Percentiles rank a stretch among this genome's conserved stretches.
phyloP scores from a whole-genome alignment of 1,284 basidiomycete genomes.

The Puccinia horiana region DNA sequence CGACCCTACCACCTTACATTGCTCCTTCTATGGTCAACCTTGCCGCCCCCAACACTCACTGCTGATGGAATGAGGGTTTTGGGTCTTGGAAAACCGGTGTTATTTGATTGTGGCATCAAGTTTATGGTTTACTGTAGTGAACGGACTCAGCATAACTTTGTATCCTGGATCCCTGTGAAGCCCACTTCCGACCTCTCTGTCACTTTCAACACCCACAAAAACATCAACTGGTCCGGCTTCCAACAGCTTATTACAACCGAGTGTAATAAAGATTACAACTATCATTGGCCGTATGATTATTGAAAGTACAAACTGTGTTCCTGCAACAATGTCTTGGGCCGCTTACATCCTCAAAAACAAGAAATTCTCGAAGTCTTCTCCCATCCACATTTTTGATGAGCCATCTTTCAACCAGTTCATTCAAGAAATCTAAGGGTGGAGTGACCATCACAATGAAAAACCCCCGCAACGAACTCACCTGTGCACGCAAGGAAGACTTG shows the following conservation, averaged over 20 bases:
- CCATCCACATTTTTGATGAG: neutral
- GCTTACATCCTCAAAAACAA: slow-evolving; percentile 9
- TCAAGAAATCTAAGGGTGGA: neutral
- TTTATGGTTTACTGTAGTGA: neutral
- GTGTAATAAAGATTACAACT: neutral
- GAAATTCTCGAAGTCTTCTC: neutral
- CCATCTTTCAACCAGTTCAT: neutral
- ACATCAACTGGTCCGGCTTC: neutral
- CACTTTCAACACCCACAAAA: neutral
- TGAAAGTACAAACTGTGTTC: neutral
- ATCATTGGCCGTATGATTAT: neutral
- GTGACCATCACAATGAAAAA: neutral
- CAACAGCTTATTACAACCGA: neutral
- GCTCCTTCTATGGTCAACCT: no score
- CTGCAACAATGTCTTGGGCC: neutral
- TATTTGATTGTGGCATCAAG: neutral
- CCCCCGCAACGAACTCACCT: neutral
- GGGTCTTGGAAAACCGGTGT: no score
- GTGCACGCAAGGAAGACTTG: neutral
- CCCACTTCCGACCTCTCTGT: neutral
- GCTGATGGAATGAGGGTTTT: no score
- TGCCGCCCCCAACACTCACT: no score
- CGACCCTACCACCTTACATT: no score
- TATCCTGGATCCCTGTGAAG: neutral
- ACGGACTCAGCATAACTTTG: neutral